Evolutionary conservation across 371 early-diverging fungal genomes (phyloP), one percentile per base, ranked within the genome.

Genomic region (Dichotomocladium elegans): DNA sequence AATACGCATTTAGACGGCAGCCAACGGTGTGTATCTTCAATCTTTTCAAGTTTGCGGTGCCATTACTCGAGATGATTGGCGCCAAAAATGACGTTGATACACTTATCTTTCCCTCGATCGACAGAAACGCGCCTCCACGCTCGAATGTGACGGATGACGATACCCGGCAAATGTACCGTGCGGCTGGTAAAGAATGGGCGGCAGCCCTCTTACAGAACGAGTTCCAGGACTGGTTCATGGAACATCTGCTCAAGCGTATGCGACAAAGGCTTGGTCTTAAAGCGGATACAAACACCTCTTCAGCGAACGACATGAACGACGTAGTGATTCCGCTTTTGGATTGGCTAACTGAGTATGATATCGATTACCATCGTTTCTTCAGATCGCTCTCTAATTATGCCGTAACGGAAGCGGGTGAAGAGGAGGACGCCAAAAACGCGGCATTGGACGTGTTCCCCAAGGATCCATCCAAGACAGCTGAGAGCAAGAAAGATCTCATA

Each of bases 11-110:
- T 51, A 77, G 80, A 35, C 79, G 90, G 28, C 96, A 96, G 61
- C 95, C 95, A 1, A 80, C 77, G 0, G 85, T 91, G n/a, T 88
- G 84, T 14, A 67, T 88, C 25, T 94, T 91, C 86, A 94, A 94
- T 58, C 61, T 95, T 11, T 64, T 79, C 41, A 80, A 87, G 28
- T 64, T 96, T 25, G 89, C 88, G 0, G 62, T 79, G 4, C 80
- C 90, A 0, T 61, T 95, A 10, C 72, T 83, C 29, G 81, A 77
- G 46, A 53, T 93, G 15, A 83, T 91, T 14, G 89, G 81, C 29
- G 78, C 78, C 7, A 71, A 70, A n/a, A 71, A 72, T 27, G 52
- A 64, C 0, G 77, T 73, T 0, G 75, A 79, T 41, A 58, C 51
- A 0, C 21, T 71, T n/a, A 62, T 72, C 1, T 72, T 57, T 31